A percentile compares a stretch with the other conserved stretches of the same genome.
Conservation (phyloP, 2,329 filamentous ascomycete genomes). For the Coniochaeta sp. region DNA sequence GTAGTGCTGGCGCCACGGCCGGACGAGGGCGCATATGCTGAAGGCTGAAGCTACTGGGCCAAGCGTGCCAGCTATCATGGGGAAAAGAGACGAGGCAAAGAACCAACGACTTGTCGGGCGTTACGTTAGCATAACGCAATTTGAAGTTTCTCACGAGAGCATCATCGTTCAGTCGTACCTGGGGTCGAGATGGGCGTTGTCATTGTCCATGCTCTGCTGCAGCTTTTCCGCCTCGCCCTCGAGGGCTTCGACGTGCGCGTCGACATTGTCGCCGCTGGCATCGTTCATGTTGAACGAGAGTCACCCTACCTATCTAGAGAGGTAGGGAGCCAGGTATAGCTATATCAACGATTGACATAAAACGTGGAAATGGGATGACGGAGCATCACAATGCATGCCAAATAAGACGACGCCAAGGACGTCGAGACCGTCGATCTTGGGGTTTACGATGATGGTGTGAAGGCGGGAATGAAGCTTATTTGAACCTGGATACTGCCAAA, state of each 20-base stretch:
- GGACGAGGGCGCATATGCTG: conserved; percentile 79
- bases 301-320: background rate
- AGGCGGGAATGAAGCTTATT: background rate
- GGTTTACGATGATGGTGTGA: too few relatives aligned
- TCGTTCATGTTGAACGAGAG: conserved; percentile 18
- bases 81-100: conserved; percentile 59
- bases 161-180: conserved; percentile 30
- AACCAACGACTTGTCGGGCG: conserved; percentile 47
- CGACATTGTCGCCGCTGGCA: conserved; percentile 17
- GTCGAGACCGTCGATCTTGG: background rate
- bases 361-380: background rate
- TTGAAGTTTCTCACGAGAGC: background rate
- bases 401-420: background rate
- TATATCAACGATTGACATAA: background rate
- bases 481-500: background rate
- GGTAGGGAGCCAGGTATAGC: background rate
- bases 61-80: conserved; percentile 75
- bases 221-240: conserved; percentile 22
- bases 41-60: conserved; percentile 84
- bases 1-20: conserved; percentile 63
- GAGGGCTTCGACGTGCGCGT: conserved; percentile 12
- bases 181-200: conserved; percentile 35
- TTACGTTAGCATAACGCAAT: background rate
- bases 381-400: background rate
- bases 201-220: conserved; percentile 24